Percentiles rank a stretch among this genome's conserved stretches.
Conservation (phyloP, 2,329 filamentous ascomycete genomes). For the Aspergillus sp. region DNA sequence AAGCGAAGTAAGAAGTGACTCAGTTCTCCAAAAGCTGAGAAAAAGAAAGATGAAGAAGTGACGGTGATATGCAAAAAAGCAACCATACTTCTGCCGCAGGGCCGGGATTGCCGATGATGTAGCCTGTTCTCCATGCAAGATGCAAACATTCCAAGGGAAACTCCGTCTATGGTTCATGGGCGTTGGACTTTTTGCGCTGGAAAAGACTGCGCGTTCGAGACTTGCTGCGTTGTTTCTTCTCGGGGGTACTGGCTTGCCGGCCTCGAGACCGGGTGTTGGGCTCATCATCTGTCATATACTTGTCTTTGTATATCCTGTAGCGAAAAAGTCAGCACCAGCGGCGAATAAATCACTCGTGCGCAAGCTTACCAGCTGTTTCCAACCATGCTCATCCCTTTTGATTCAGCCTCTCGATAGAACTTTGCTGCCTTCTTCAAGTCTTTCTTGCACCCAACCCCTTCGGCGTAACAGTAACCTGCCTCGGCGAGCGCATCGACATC, state of each 20-base stretch:
- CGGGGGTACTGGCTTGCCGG: conserved; percentile 50
- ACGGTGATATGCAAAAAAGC: conserved; percentile 17
- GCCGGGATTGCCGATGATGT: conserved; percentile 6
- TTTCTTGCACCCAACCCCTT: conserved; percentile 93
- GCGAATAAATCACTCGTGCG: not conserved
- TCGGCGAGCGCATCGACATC: conserved; percentile 93
- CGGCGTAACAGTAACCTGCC: conserved; percentile 93
- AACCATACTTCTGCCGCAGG: conserved; percentile 12
- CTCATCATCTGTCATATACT: conserved; percentile 76
- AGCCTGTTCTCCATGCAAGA: conserved; percentile 18
- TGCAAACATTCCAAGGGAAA: conserved; percentile 24
- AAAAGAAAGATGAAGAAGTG: conserved; percentile 22
- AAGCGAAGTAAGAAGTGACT: not conserved
- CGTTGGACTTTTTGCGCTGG: conserved; percentile 58
- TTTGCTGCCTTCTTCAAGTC: conserved; percentile 91
- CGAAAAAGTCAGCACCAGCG: not conserved
- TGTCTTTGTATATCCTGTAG: conserved; percentile 90
- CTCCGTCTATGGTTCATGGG: conserved; percentile 29
- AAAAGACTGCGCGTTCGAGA: conserved; percentile 77
- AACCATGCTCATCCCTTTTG: conserved; percentile 95
- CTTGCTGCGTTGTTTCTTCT: conserved; percentile 74
- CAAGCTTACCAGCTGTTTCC: conserved; percentile 90
- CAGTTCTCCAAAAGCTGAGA: conserved; percentile 8
- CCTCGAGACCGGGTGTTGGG: conserved; percentile 40
- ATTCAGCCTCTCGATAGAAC: conserved; percentile 87